Conservation (phyloP, 2,329 filamentous ascomycete species). For the Trichoderma breve region DNA sequence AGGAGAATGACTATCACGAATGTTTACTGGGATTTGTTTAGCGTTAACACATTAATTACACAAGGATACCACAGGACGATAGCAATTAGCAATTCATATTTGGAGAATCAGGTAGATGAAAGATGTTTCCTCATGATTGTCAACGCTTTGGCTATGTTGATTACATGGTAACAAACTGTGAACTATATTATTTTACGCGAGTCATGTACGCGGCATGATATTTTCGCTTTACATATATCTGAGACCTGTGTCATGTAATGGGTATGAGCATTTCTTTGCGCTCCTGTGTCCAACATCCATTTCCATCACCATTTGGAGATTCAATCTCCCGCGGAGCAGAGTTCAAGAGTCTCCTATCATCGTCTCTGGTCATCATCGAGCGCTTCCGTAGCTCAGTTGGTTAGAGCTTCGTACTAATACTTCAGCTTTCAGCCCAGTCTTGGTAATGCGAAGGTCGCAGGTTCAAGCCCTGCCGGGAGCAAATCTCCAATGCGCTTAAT, state of each 20-base stretch:
- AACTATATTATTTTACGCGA: neutral
- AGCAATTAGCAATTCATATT: too few species aligned
- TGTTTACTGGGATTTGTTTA: neutral
- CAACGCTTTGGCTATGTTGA: neutral
- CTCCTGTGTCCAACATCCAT: neutral
- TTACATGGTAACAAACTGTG: neutral
- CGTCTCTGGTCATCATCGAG: neutral
- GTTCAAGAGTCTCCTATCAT: neutral
- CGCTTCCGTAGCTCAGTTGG: neutral
- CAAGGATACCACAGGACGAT: neutral
- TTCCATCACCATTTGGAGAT: neutral
- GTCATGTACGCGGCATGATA: neutral
- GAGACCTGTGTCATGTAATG: too few species aligned
- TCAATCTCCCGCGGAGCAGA: neutral
- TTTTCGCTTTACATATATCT: too few species aligned
- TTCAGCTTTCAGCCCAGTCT: neutral
- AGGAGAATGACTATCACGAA: neutral
- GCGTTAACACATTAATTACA: neutral
- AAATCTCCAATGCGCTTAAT: neutral
- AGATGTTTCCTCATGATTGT: too few species aligned
- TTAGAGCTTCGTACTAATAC: conserved; percentile 9
- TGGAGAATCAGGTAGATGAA: rapidly evolving
- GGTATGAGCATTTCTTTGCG: neutral
- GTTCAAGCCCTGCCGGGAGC: conserved; percentile 16
- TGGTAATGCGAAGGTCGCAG: conserved; percentile 15